phyloP scores from a whole-genome alignment of 345 rosid genomes.

The Erucastrum elatum region DNA sequence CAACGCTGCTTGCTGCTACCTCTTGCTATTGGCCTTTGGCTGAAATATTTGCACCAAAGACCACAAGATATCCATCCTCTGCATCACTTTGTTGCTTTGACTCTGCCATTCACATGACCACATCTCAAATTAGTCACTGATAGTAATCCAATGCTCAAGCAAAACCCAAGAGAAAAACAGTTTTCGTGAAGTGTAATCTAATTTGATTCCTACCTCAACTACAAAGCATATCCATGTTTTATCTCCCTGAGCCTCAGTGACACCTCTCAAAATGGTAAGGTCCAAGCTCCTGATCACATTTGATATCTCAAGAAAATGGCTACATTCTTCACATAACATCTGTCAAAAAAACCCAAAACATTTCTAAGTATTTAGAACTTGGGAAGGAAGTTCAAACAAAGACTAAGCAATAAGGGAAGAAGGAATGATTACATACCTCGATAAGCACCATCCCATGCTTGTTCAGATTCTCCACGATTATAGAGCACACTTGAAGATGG shows the following conservation, averaged over 20 bases:
- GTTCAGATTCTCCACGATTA: slow-evolving; percentile 81
- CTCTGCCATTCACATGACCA: slow-evolving; percentile 53
- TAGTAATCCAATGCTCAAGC: not conserved
- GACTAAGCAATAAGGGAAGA: not conserved
- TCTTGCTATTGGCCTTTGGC: slow-evolving; percentile 55
- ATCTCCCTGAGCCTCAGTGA: slow-evolving; percentile 74
- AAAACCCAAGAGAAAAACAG: not conserved
- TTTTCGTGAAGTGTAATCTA: not conserved
- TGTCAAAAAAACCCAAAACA: slow-evolving; percentile 43
- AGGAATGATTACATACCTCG: slow-evolving; percentile 52
- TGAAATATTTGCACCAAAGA: slow-evolving; percentile 86
- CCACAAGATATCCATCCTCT: slow-evolving; percentile 95
- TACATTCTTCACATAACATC: slow-evolving; percentile 91
- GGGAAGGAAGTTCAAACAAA: slow-evolving; percentile 3
- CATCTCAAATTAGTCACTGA: slow-evolving; percentile 7
- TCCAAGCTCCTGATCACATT: slow-evolving; percentile 86
- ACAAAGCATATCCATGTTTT: slow-evolving; percentile 85
- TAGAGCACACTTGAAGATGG: slow-evolving; percentile 84
- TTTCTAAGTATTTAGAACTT: slow-evolving; percentile 1
- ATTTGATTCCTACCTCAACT: slow-evolving; percentile 66
- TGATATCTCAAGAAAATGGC: slow-evolving; percentile 93
- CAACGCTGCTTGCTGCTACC: not conserved
- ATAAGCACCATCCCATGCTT: slow-evolving; percentile 85
- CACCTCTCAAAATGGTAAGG: slow-evolving; percentile 80
- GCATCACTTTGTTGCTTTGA: slow-evolving; percentile 64